Percentiles rank a stretch among this genome's conserved stretches.
phyloP scores from a whole-genome alignment of 2,329 filamentous ascomycete species.

The Diaporthe destruens region DNA sequence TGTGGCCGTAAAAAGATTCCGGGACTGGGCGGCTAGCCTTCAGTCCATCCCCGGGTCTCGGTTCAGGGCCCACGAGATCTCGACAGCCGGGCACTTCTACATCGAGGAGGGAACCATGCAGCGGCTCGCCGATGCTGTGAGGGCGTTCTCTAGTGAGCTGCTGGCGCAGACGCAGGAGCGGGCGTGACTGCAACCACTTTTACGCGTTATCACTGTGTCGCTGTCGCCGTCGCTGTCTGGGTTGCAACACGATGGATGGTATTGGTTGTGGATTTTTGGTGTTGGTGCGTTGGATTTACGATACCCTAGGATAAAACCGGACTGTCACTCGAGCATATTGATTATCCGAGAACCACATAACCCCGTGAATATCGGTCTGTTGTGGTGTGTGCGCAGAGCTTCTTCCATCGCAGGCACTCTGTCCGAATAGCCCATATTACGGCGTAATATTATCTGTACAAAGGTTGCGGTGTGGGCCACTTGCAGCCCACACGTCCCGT shows the following conservation, averaged over 20 bases:
- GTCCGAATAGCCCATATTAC: no score
- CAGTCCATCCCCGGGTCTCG: conserved; percentile 52
- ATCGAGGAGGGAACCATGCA: conserved; percentile 56
- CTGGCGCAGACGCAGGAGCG: conserved; percentile 32
- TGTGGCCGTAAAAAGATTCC: conserved; percentile 73
- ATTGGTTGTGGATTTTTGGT: conserved; percentile 5
- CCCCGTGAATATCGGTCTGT: not conserved
- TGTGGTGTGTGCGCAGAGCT: not conserved
- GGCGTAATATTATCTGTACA: not conserved
- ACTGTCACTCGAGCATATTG: not conserved
- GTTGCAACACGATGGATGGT: no score
- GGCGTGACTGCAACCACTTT: not conserved
- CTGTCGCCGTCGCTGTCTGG: not conserved
- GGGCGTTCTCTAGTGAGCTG: conserved; percentile 47
- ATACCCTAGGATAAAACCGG: conserved; percentile 30
- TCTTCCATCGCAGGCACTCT: no score
- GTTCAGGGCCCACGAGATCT: conserved; percentile 60
- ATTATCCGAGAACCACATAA: not conserved
- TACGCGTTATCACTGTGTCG: no score
- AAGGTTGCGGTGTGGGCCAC: no score
- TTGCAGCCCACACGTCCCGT: no score
- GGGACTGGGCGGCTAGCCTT: conserved; percentile 72
- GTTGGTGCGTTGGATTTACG: conserved; percentile 20
- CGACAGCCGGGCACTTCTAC: conserved; percentile 68
- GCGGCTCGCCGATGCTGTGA: conserved; percentile 50